Evolutionary conservation across 1,284 basidiomycete genomes (phyloP).

Genomic region (Amylostereum areolatum): DNA sequence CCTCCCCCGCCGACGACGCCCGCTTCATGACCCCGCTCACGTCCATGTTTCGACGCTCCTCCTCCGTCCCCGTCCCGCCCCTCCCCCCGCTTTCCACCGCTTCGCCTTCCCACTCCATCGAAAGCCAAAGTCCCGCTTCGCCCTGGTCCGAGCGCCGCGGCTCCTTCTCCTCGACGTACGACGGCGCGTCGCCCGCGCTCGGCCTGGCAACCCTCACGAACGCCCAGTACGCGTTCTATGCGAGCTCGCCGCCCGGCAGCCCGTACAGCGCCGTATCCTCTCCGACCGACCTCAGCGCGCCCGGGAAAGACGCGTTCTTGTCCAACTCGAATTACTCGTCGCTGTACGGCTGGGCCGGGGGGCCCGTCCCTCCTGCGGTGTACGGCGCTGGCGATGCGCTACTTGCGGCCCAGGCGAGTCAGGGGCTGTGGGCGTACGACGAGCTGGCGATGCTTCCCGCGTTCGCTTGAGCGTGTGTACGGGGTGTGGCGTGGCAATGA

Average conservation of each 20-base stretch:
- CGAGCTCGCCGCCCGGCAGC: conserved; percentile 10
- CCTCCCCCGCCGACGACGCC: conserved; percentile 24
- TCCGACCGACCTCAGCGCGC: not conserved
- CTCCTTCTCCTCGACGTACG: not conserved
- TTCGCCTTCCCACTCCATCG: conserved; percentile 5
- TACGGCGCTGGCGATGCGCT: too few relatives aligned
- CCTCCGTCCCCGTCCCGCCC: conserved; percentile 42
- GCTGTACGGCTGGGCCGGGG: conserved; percentile 12
- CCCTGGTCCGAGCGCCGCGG: not conserved
- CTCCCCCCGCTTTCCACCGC: not conserved
- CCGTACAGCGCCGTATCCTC: conserved; percentile 7
- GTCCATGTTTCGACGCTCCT: conserved; percentile 53
- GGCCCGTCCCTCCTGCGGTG: too few relatives aligned
- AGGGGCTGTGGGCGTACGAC: too few relatives aligned
- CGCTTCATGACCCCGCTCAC: conserved; percentile 45
- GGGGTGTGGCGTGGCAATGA: too few relatives aligned
- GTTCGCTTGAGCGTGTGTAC: too few relatives aligned
- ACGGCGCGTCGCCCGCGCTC: conserved; percentile 5
- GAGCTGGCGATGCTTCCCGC: too few relatives aligned
- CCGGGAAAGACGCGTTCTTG: not conserved
- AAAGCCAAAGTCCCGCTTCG: conserved; percentile 6
- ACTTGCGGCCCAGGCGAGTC: too few relatives aligned
- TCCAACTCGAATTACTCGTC: conserved; percentile 10
- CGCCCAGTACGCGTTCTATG: too few relatives aligned
- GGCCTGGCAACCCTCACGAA: conserved; percentile 5